Percentiles rank a stretch among this genome's conserved stretches.
phyloP scores from a whole-genome alignment of 495 filamentous ascomycete species.

The Podospora australis region DNA sequence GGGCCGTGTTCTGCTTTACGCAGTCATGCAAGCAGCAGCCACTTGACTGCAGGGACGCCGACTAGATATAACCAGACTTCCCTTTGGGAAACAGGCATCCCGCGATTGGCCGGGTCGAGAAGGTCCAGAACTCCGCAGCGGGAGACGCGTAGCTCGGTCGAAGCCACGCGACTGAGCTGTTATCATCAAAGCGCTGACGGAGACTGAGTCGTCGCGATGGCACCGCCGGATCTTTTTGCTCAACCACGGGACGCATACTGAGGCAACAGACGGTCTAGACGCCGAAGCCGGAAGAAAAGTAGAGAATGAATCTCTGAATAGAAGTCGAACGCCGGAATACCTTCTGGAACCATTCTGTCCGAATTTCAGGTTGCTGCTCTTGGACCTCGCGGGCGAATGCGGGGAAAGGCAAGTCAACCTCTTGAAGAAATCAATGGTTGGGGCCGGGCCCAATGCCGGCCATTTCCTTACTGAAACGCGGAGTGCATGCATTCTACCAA shows the following conservation, averaged over 20 bases:
- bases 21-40: too few species aligned
- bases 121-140: neutral
- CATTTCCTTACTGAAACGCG: slow-evolving; percentile 1
- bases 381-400: neutral
- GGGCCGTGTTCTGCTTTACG: neutral
- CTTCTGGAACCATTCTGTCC: neutral
- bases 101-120: neutral
- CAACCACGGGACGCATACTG: neutral
- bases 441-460: neutral
- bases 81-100: neutral
- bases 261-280: too few species aligned
- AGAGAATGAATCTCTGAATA: neutral
- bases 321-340: neutral
- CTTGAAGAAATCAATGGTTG: neutral
- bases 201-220: neutral
- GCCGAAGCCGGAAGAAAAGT: neutral
- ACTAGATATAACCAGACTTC: neutral
- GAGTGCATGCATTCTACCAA: neutral
- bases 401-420: neutral
- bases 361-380: neutral
- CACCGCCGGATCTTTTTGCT: neutral
- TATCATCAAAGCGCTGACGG: too few species aligned
- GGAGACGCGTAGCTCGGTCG: neutral
- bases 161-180: neutral
- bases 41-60: neutral